Evolutionary conservation across 2,329 filamentous ascomycete species (phyloP), one percentile per base, ranked within the genome.

Genomic region (Aspergillus clavatus): DNA sequence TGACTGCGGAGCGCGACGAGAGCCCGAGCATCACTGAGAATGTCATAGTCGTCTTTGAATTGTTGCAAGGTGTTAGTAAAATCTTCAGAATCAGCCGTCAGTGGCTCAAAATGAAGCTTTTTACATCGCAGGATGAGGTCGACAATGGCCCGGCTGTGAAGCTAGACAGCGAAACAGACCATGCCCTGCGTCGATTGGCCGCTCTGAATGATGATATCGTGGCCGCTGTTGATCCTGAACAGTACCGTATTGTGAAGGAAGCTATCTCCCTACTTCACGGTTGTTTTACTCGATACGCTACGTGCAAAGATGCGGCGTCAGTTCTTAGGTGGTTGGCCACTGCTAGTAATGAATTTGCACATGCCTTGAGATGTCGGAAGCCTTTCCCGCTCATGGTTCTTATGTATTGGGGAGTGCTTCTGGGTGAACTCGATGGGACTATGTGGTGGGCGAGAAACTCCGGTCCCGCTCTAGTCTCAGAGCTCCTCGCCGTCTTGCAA

Each of bases 91-190:
- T 66, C 26, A 61, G 59, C 16, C 52, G 54, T 12, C 50, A 60
- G 1, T 68, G 64, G 50, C 72, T 80, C 51, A 75, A 79, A 52
- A 70, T 73, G 12, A 77, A 73, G 65, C 62, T 79, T 1, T 80
- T 78, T 57, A 72, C 66, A 19, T 66, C 66, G 3, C 71, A 67
- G 29, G 55, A 55, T 1, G 60, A 62, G 16, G 74, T 75, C 50
- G 75, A 74, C 71, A 73, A 68, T 5, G 55, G 68, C 18, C 63
- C 66, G 8, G 12, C 43, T 1, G 41, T 41, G 3, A 45, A 43
- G 14, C 24, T 65, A 21, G 64, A 68, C 23, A 26, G 19, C 2
- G 57, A 59, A 4, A 61, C 58, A 0, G 49, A 58, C 18, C 36
- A 42, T 16, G 64, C 65, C 6, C 50, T 68, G 10, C 45, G 57